These are phyloP conservation scores for Pythium aristosporum DNA, from an alignment of 352 stramenopile genomes.

Conservation along the genomic window DNA sequence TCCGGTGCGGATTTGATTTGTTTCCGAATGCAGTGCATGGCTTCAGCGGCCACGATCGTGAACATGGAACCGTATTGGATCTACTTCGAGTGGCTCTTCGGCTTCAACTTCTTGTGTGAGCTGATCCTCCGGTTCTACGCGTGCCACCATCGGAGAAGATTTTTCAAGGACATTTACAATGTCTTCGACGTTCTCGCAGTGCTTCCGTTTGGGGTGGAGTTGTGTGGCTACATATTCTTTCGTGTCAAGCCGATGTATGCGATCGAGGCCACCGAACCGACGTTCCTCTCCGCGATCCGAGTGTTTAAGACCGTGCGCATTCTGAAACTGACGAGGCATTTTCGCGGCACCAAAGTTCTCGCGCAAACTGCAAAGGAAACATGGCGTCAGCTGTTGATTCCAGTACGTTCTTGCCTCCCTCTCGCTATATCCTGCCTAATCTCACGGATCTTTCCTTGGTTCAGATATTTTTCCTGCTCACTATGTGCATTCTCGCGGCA, in stretches of 20 bases:
- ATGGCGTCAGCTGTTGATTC: constrained; percentile 61
- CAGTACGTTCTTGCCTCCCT: constrained; percentile 28
- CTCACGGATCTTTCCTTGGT: not conserved
- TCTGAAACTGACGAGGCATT: constrained; percentile 70
- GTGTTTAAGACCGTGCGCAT: constrained; percentile 76
- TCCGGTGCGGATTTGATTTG: constrained; percentile 41
- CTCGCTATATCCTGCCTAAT: no score
- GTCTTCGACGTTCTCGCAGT: constrained; percentile 65
- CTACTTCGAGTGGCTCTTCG: constrained; percentile 73
- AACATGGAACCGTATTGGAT: constrained; percentile 79
- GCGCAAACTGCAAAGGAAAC: constrained; percentile 53
- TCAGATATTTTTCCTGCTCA: constrained; percentile 78
- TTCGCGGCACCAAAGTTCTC: constrained; percentile 64
- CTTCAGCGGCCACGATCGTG: constrained; percentile 28
- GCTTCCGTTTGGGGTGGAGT: constrained; percentile 61
- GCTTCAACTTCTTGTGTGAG: constrained; percentile 54
- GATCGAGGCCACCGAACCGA: constrained; percentile 60
- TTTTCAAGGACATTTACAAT: constrained; percentile 62
- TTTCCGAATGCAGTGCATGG: constrained; percentile 49
- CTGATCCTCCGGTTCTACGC: constrained; percentile 58
- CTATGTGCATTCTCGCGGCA: constrained; percentile 56
- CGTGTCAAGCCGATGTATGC: constrained; percentile 47
- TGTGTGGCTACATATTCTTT: constrained; percentile 31
- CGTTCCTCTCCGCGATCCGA: constrained; percentile 63
- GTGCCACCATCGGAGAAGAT: constrained; percentile 31